Percentiles rank a stretch among this genome's conserved stretches.
These are phyloP conservation scores for Termitomyces sp. DNA, from an alignment of 768 basidiomycete species.

Conservation along the genomic window DNA sequence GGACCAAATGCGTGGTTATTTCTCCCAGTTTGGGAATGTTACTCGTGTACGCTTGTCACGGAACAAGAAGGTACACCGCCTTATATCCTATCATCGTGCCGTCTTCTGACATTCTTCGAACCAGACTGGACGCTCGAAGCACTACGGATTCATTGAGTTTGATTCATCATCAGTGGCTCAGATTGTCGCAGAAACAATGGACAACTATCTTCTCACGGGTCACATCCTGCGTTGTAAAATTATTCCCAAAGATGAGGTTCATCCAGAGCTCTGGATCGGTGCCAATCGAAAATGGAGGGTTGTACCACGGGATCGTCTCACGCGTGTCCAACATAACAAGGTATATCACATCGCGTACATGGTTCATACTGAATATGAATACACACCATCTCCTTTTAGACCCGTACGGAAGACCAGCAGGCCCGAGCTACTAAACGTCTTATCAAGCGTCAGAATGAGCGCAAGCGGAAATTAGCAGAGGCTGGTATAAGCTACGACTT, in stretches of 20 bases:
- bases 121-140: slow-evolving; percentile 93
- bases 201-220: slow-evolving; percentile 95
- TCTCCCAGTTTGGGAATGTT: slow-evolving; percentile 90
- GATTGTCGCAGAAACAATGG: slow-evolving; percentile 98
- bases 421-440: slow-evolving; percentile 60
- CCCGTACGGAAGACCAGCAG: slow-evolving; percentile 69
- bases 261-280: slow-evolving; percentile 95
- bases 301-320: slow-evolving; percentile 70
- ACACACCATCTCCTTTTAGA: slow-evolving; percentile 32
- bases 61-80: slow-evolving; percentile 72
- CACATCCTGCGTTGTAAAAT: slow-evolving; percentile 90
- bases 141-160: slow-evolving; percentile 97
- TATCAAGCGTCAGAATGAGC: slow-evolving; percentile 68
- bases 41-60: slow-evolving; percentile 85
- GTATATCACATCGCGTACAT: slow-evolving; percentile 33
- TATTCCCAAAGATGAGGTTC: slow-evolving; percentile 84
- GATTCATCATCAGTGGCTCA: slow-evolving; percentile 82
- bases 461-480: slow-evolving; percentile 74
- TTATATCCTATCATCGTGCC: background rate
- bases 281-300: slow-evolving; percentile 87
- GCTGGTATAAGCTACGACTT: slow-evolving; percentile 88
- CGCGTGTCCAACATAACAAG: slow-evolving; percentile 76
- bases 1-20: slow-evolving; percentile 88
- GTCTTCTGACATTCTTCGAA: background rate
- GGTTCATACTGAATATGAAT: background rate